Evolutionary conservation across 495 filamentous ascomycete species (phyloP).

Genomic region (Penicillium verhagenii): DNA sequence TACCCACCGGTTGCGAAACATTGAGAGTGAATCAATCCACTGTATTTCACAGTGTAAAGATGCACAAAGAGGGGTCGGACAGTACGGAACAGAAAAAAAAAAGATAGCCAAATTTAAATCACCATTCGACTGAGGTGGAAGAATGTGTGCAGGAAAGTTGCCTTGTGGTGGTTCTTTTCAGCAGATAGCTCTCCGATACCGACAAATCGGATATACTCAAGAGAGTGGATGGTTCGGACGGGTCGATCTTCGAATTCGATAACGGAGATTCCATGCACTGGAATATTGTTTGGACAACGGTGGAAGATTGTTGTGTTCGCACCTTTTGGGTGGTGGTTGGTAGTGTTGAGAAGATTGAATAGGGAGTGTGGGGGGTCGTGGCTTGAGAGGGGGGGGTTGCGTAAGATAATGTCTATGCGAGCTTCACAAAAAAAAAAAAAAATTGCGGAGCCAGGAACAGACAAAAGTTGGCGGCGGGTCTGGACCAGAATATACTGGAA

Average conservation of each 20-base stretch:
- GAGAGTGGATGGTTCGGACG: neutral
- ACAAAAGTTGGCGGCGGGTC: slow-evolving; percentile 6
- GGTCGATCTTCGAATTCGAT: neutral
- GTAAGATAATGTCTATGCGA: slow-evolving; percentile 8
- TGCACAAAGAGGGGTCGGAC: slow-evolving; percentile 2
- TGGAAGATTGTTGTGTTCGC: neutral
- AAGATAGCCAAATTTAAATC: neutral
- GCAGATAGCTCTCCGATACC: neutral
- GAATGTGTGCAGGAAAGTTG: neutral
- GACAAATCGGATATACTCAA: neutral
- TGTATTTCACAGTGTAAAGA: neutral
- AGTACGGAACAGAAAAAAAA: neutral
- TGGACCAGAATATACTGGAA: neutral
- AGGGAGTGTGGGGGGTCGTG: slow-evolving; percentile 6
- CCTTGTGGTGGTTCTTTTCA: neutral
- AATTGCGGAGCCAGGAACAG: slow-evolving; percentile 7
- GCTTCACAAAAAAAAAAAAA: slow-evolving; percentile 4
- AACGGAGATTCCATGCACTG: neutral
- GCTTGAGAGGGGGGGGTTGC: neutral
- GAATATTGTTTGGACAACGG: neutral
- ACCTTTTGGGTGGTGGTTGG: neutral
- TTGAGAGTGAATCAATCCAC: slow-evolving; percentile 13
- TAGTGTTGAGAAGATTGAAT: neutral
- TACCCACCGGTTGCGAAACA: slow-evolving; percentile 28
- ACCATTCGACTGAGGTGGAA: neutral